These are phyloP conservation scores for Colletotrichum paranaense DNA, from an alignment of 2,329 filamentous ascomycete species.

Conservation along the genomic window DNA sequence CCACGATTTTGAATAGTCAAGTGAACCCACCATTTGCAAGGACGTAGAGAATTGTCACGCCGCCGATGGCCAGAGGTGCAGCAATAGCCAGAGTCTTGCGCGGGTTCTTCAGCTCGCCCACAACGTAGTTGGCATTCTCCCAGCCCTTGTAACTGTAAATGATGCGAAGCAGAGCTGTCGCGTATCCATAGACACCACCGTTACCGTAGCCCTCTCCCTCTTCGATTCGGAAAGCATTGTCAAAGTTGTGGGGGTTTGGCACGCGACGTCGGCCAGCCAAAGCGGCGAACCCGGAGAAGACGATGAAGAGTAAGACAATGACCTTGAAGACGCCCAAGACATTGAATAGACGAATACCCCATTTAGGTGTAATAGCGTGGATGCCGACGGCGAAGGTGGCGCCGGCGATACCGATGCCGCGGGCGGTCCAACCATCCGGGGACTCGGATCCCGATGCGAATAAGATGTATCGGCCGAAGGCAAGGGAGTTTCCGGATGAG, in stretches of 20 bases:
- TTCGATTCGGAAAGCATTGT: slow-evolving; percentile 62
- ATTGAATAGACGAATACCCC: slow-evolving; percentile 70
- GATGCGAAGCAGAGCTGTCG: slow-evolving; percentile 67
- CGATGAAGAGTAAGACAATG: slow-evolving; percentile 68
- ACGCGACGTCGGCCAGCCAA: slow-evolving; percentile 61
- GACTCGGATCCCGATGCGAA: slow-evolving; percentile 61
- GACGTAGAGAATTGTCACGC: slow-evolving; percentile 70
- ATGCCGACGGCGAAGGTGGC: slow-evolving; percentile 65
- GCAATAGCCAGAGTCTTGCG: slow-evolving; percentile 65
- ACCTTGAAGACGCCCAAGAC: slow-evolving; percentile 71
- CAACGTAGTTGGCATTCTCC: slow-evolving; percentile 73
- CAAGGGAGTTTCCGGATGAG: slow-evolving; percentile 68
- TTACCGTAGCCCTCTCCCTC: slow-evolving; percentile 57
- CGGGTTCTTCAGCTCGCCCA: slow-evolving; percentile 67
- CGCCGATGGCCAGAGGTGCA: slow-evolving; percentile 67
- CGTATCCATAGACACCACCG: slow-evolving; percentile 64
- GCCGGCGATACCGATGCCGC: slow-evolving; percentile 65
- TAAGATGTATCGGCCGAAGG: slow-evolving; percentile 69
- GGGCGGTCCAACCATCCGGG: slow-evolving; percentile 65
- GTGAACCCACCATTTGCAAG: slow-evolving; percentile 61
- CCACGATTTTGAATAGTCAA: too few species aligned
- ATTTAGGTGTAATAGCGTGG: slow-evolving; percentile 65
- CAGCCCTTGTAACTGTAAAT: slow-evolving; percentile 73
- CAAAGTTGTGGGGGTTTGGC: slow-evolving; percentile 66
- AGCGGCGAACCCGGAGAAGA: slow-evolving; percentile 69